Conservation (phyloP, 1,139 yeast species). For the Hemisphaericaspora xylofermentans region DNA sequence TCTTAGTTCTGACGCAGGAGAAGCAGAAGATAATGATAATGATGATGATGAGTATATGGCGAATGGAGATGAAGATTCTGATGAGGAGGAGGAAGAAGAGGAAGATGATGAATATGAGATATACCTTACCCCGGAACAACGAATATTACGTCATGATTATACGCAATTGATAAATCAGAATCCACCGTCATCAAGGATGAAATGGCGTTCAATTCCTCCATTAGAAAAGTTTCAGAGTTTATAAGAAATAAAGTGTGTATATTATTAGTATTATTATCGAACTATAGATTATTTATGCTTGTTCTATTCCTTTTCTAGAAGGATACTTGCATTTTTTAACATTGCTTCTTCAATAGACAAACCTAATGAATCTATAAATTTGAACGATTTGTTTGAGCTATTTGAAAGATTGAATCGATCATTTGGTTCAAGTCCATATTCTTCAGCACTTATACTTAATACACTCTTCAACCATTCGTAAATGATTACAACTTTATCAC, state of each 20-base stretch:
- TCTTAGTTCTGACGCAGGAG: conserved; percentile 9
- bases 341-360: conserved; percentile 71
- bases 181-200: conserved; percentile 2
- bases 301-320: conserved; percentile 54
- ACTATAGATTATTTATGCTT: neutral
- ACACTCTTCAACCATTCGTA: conserved; percentile 55
- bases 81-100: conserved; percentile 2
- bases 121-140: conserved; percentile 9
- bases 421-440: conserved; percentile 44
- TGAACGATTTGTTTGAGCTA: conserved; percentile 63
- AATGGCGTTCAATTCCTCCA: conserved; percentile 26
- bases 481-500: conserved; percentile 50
- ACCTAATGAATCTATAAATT: conserved; percentile 60
- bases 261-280: neutral
- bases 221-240: conserved; percentile 24
- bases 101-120: conserved; percentile 6
- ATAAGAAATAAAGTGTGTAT: neutral
- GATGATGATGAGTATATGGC: conserved; percentile 2
- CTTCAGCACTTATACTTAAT: conserved; percentile 46
- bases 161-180: conserved; percentile 8
- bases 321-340: conserved; percentile 75
- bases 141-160: conserved; percentile 10
- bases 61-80: conserved; percentile 4
- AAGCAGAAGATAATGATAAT: conserved; percentile 10
- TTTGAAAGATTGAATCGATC: conserved; percentile 52